These are phyloP conservation scores for Monosporozyma servazzii DNA, from an alignment of 805 yeast species.

Conservation along the genomic window DNA sequence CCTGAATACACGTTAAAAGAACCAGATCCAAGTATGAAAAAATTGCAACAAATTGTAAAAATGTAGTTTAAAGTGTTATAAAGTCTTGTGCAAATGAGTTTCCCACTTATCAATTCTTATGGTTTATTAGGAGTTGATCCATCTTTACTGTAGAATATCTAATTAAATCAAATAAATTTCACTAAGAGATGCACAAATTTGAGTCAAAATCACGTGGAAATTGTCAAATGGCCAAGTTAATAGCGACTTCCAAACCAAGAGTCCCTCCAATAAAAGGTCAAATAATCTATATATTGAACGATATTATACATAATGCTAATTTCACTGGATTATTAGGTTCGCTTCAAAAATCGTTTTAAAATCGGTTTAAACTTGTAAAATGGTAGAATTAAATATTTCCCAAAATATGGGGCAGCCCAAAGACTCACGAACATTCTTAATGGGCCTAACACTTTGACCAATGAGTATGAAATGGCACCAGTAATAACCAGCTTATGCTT, in stretches of 20 bases:
- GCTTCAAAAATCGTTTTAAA: not conserved
- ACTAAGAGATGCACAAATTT: not conserved
- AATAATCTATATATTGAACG: not conserved
- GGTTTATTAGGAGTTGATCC: not conserved
- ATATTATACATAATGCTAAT: not conserved
- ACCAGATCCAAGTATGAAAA: not conserved
- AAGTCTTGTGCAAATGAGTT: not conserved
- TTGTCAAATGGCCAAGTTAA: not conserved
- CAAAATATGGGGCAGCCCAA: slow-evolving; percentile 30
- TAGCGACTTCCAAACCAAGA: not conserved
- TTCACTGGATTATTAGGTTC: not conserved
- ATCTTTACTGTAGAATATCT: not conserved
- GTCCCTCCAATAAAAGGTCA: not conserved
- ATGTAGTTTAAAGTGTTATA: not conserved
- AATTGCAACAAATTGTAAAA: not conserved
- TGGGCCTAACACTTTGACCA: slow-evolving; percentile 45
- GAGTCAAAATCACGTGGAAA: not conserved
- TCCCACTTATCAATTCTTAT: not conserved
- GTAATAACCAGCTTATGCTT: slow-evolving; percentile 50
- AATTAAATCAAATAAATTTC: not conserved
- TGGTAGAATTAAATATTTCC: slow-evolving; percentile 17
- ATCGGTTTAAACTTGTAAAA: slow-evolving; percentile 9
- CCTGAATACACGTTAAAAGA: not conserved
- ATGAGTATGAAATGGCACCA: slow-evolving; percentile 68
- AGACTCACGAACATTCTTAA: slow-evolving; percentile 24